Evolutionary conservation across 768 basidiomycete genomes (phyloP), one percentile per base, ranked within the genome.

Genomic region (Ramaria sp.): DNA sequence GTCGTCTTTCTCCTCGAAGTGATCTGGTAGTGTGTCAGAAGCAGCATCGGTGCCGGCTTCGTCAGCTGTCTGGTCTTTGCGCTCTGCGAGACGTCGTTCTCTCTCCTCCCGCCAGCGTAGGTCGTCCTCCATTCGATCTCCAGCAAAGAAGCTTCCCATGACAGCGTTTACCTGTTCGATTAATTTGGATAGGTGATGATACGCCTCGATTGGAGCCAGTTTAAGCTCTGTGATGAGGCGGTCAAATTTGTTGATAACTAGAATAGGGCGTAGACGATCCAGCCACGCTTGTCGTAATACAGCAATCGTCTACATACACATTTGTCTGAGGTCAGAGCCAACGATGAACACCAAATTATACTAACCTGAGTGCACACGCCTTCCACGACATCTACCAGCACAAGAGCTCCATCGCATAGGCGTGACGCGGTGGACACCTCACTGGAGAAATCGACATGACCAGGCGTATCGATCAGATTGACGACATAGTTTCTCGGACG

Each of bases 131-230:
- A 98, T 96, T 17, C 96, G 75, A 60, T 97, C 95, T 1, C 87
- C 80, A 3, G 94, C 92, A 65, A 93, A 98, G 69, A 97, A 94
- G 57, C 82, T 82, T 0, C 96, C 96, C 92, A 98, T 95, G 51
- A 98, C 91, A 0, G 93, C 96, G 65, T 98, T 99, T 24, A 97
- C 94, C 64, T 96, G 91, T 68, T 98, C 95, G 53, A 99, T 91
- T 13, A 97, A 76, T 38, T 91, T 86, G 6, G 82, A 75, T n/a
- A 99, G 81, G 64, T 97, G 95, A 63, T 94, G 89, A 65, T 98
- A 91, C 1, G 92, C 94, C 68, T 98, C 96, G 2, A 83, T 75
- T 1, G 96, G 93, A 0, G 91, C 77, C 13, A 98, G 78, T 66
- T 91, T 89, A 52, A 99, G 82, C 67, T 98, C 96, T 20, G 88